Conservation (phyloP, 2,329 filamentous ascomycete genomes). For the Trichocomaceae sp. region DNA sequence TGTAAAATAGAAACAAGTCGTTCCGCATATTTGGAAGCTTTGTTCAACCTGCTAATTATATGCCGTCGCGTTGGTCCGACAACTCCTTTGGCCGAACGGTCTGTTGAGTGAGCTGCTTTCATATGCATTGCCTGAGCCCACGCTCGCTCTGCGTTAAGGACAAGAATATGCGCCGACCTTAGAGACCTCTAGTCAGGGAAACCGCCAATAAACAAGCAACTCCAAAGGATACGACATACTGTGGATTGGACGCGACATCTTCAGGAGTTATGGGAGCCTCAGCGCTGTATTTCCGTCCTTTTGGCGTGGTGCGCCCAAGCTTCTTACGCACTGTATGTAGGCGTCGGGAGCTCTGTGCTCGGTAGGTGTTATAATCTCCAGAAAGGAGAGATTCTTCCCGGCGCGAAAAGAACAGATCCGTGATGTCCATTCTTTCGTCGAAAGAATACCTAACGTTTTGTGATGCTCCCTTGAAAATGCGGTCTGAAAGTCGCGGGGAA, state of each 20-base stretch:
- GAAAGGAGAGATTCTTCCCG: slow-evolving; percentile 78
- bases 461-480: background rate
- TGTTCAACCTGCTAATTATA: slow-evolving; percentile 78
- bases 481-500: slow-evolving; percentile 3
- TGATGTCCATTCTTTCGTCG: slow-evolving; percentile 69
- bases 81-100: slow-evolving; percentile 65
- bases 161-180: slow-evolving; percentile 70
- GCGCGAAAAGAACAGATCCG: slow-evolving; percentile 69
- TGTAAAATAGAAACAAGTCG: slow-evolving; percentile 61
- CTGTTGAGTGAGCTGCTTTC: slow-evolving; percentile 73
- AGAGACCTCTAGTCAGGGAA: slow-evolving; percentile 9
- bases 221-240: slow-evolving; percentile 50
- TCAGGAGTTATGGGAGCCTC: slow-evolving; percentile 65
- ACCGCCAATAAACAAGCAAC: slow-evolving; percentile 3
- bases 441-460: background rate
- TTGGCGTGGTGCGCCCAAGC: slow-evolving; percentile 74
- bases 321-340: slow-evolving; percentile 79
- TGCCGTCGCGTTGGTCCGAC: slow-evolving; percentile 74
- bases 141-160: slow-evolving; percentile 81
- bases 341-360: slow-evolving; percentile 69
- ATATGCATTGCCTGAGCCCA: slow-evolving; percentile 96
- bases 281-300: slow-evolving; percentile 75
- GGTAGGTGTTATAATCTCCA: slow-evolving; percentile 83
- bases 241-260: slow-evolving; percentile 66
- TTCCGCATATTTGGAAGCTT: slow-evolving; percentile 66